Evolutionary conservation across 805 yeast genomes (phyloP), one percentile per base, ranked within the genome.

Genomic region (Saccharomycopsis sp.): DNA sequence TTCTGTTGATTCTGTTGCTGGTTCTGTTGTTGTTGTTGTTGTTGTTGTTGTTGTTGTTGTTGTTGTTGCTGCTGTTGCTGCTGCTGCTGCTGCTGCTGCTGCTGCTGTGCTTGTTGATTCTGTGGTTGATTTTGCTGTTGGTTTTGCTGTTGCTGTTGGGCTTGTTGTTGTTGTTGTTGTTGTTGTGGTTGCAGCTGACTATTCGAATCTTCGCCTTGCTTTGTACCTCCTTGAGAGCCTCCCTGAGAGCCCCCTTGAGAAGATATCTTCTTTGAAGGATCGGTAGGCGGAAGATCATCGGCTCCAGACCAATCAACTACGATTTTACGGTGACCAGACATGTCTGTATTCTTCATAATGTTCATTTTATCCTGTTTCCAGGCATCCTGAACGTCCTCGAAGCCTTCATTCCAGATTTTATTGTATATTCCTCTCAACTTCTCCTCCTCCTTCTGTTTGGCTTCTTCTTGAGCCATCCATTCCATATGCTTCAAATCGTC

Each of bases 401-500:
- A 92, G 1, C 94, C 96, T 57, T 80, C 76, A 64, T 79, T 82
- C 89, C 93, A 91, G 22, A 85, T 82, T 66, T 79, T 82, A 63
- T 85, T 81, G 72, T 85, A 87, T 38, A 84, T 82, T 64, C 81
- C 83, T 70, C 79, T 81, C 59, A 84, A 75, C 69, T 81, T 82
- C 52, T 81, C 81, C 66, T 84, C 85, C 67, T 84, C 87, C 61
- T 78, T 73, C 64, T 78, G 79, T 64, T 89, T 78, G 29, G 79
- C 75, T 68, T 87, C 94, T 71, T 87, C 93, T 67, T 84, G 79
- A 0, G 91, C 93, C 87, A 87, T 82, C 92, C 92, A 86, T 67
- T 86, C 92, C 92, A 87, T 86, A 66, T 86, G 88, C 69, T 82
- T 81, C 71, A 92, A 77, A 75, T 93, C 98, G 71, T 92, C 97